Evolutionary conservation across 1,139 yeast species (phyloP), one percentile per base, ranked within the genome.

Genomic region (Taphrina pruni): DNA sequence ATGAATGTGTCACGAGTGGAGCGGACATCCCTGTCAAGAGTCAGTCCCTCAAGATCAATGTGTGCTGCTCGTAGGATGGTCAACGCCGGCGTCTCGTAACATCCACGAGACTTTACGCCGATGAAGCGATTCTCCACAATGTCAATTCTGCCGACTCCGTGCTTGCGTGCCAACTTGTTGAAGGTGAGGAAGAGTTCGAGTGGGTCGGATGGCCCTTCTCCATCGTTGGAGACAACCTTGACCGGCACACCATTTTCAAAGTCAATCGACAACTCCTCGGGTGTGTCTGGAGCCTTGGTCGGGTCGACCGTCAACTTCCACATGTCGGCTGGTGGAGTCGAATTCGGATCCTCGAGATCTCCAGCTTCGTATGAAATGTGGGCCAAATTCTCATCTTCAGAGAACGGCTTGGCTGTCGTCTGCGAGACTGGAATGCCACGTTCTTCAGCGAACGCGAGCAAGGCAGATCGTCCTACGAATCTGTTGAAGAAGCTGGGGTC

Each of bases 301-400:
- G 99, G 98, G 81, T 93, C 99, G 72, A 90, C 92, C 67, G 97
- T 94, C 79, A 94, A 87, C 83, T 94, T 94, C 99, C 99, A 94
- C 99, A 94, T 94, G 81, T 94, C 99, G 84, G 91, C 93, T 81
- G 99, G 99, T 74, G 99, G 99, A 68, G 99, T 94, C 76, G 94
- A 87, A 80, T 94, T 91, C 77, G 99, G 99, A 82, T 94, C 96
- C 83, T 94, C 99, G 78, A 94, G 87, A 75, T 94, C 94, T 81
- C 99, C 99, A 74, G 99, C 99, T 84, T 94, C 99, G 79, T 90
- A 94, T 55, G 98, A 93, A 79, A 94, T 94, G 82, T 94, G 99
- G 58, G 99, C 99, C 87, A 93, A 84, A 85, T 94, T 94, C 84
- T 94, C 99, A 79, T 94, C 99, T 72, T 98, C 95, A 36, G 98